A percentile compares a stretch with the other conserved stretches of the same genome.
Conservation (phyloP, 441 rosid genomes). For the Corymbia calophylla region DNA sequence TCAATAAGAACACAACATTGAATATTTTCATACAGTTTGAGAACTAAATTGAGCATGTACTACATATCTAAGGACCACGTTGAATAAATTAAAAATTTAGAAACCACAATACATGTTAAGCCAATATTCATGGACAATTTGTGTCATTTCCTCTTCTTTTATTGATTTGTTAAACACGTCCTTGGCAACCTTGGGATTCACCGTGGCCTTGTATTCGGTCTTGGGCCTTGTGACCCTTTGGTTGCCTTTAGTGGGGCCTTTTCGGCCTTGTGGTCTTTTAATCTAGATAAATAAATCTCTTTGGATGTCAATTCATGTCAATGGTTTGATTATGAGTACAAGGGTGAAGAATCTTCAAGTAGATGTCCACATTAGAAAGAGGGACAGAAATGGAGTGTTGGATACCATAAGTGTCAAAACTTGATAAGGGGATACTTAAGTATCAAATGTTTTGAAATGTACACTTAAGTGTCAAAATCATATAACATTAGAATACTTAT, state of each 20-base stretch:
- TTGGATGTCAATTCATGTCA: not conserved
- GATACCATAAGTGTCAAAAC: too few relatives aligned
- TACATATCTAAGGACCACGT: not conserved
- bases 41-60: too few relatives aligned
- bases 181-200: not conserved
- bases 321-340: not conserved
- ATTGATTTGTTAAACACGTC: not conserved
- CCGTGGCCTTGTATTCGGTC: not conserved
- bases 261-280: not conserved
- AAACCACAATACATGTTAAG: accelerated
- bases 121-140: not conserved
- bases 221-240: not conserved
- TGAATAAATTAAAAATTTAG: too few relatives aligned
- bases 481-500: too few relatives aligned
- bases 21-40: accelerated
- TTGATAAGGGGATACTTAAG: too few relatives aligned
- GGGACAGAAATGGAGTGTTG: not conserved
- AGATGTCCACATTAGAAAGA: not conserved
- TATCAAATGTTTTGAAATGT: too few relatives aligned
- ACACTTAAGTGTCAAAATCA: too few relatives aligned
- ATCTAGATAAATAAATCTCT: not conserved
- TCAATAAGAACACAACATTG: too few relatives aligned
- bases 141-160: not conserved
- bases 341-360: not conserved
- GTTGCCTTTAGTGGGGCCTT: not conserved